Evolutionary conservation across 2,329 filamentous ascomycete genomes (phyloP).

Genomic region (Nigrospora oryzae): DNA sequence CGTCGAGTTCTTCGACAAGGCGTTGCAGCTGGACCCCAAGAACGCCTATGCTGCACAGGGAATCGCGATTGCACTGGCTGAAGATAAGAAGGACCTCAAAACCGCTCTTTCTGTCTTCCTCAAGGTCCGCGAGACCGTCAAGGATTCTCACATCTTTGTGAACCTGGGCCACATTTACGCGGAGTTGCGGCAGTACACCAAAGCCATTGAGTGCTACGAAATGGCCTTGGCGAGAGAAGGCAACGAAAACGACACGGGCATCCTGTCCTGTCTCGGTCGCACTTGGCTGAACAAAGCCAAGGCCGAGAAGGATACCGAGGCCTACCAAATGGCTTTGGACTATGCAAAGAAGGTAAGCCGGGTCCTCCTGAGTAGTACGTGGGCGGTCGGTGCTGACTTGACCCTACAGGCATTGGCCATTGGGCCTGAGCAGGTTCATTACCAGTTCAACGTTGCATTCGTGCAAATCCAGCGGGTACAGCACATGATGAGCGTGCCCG

Average conservation of each 20-base stretch:
- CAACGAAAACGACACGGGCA: constrained; percentile 63
- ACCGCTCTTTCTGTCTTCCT: constrained; percentile 80
- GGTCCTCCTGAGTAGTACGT: not conserved
- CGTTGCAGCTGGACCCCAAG: constrained; percentile 84
- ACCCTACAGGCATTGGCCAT: constrained; percentile 58
- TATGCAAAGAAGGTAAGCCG: constrained; percentile 54
- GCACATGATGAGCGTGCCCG: constrained; percentile 64
- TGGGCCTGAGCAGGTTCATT: constrained; percentile 77
- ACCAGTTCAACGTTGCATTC: constrained; percentile 97
- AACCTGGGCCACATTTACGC: constrained; percentile 91
- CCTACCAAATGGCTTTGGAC: constrained; percentile 47
- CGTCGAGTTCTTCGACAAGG: constrained; percentile 98
- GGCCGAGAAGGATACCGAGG: constrained; percentile 46
- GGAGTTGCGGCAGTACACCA: constrained; percentile 81
- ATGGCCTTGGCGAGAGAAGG: constrained; percentile 71
- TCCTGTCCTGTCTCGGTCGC: constrained; percentile 78
- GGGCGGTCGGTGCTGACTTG: constrained; percentile 12
- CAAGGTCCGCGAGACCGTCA: constrained; percentile 83
- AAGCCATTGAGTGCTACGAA: constrained; percentile 94
- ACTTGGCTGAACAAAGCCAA: constrained; percentile 80
- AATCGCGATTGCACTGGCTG: constrained; percentile 85
- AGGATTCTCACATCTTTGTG: constrained; percentile 79
- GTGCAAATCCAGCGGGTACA: constrained; percentile 92
- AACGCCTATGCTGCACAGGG: constrained; percentile 97
- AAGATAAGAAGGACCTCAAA: constrained; percentile 86